phyloP scores from a whole-genome alignment of 176 grass and related monocot genomes.

The Lolium multiflorum region DNA sequence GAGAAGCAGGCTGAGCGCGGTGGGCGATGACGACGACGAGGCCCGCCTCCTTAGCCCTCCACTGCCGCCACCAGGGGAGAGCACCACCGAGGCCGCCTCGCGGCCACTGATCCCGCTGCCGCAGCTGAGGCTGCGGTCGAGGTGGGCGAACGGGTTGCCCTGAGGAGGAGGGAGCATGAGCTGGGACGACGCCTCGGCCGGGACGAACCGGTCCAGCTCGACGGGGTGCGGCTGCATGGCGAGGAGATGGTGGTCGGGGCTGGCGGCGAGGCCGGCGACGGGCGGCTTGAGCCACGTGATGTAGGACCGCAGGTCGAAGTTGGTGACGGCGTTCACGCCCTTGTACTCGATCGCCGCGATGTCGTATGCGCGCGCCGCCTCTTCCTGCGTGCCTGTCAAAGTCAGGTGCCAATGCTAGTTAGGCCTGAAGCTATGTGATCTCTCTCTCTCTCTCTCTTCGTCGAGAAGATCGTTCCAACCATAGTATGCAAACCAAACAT shows the following conservation, averaged over 20 bases:
- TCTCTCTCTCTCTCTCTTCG: too few relatives aligned
- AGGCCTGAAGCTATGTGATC: background rate
- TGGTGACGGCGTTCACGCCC: constrained; percentile 74
- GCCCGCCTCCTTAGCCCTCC: constrained; percentile 27
- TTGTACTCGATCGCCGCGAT: constrained; percentile 80
- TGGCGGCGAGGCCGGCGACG: background rate
- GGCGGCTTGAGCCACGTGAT: constrained; percentile 74
- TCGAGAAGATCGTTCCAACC: too few relatives aligned
- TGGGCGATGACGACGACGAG: constrained; percentile 38
- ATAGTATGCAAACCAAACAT: too few relatives aligned
- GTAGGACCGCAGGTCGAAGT: constrained; percentile 76
- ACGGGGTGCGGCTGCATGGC: constrained; percentile 15
- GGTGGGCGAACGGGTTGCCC: constrained; percentile 34
- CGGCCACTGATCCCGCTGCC: background rate
- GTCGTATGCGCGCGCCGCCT: constrained; percentile 69
- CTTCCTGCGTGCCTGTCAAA: constrained; percentile 63
- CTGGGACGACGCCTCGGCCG: constrained; percentile 12
- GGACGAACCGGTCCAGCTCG: constrained; percentile 32
- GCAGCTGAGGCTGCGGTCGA: constrained; percentile 24
- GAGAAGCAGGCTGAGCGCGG: constrained; percentile 67
- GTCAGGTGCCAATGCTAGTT: background rate
- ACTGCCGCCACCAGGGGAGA: background rate
- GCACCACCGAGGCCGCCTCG: constrained; percentile 14
- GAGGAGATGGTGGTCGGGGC: constrained; percentile 24
- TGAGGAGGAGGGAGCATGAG: constrained; percentile 15